Evolutionary conservation across 2,329 filamentous ascomycete species (phyloP).

Genomic region (Penicillium concentricum): DNA sequence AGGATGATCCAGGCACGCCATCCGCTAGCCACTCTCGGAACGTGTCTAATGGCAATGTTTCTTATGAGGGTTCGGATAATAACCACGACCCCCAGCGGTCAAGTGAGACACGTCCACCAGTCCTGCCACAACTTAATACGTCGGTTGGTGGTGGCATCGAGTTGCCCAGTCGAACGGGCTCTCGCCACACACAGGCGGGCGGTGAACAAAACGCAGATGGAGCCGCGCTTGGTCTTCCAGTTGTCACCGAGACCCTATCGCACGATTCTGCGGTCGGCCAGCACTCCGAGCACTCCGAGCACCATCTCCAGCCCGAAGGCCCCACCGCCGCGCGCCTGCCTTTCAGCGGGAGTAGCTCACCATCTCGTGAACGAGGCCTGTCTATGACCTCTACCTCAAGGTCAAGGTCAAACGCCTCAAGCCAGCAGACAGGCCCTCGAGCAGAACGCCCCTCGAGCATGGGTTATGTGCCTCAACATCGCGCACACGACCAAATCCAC

Average conservation of each 20-base stretch:
- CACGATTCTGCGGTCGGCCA: constrained; percentile 13
- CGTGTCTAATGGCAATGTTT: constrained; percentile 22
- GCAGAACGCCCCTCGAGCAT: constrained; percentile 47
- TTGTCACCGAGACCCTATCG: constrained; percentile 21
- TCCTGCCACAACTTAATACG: constrained; percentile 59
- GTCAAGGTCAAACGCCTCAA: constrained; percentile 35
- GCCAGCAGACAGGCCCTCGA: constrained; percentile 29
- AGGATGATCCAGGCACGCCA: constrained; percentile 48
- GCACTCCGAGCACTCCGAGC: constrained; percentile 7
- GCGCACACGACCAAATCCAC: constrained; percentile 50
- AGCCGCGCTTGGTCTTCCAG: constrained; percentile 14
- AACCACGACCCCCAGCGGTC: constrained; percentile 14
- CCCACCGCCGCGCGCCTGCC: constrained; percentile 41
- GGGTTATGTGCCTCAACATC: constrained; percentile 51
- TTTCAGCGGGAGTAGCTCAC: constrained; percentile 40
- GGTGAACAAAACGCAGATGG: constrained; percentile 23
- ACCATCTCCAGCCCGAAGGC: constrained; percentile 25
- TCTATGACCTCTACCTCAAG: constrained; percentile 40
- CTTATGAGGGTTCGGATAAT: constrained; percentile 31
- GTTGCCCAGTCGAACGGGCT: constrained; percentile 62
- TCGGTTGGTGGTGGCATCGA: constrained; percentile 56
- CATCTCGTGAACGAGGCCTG: constrained; percentile 35
- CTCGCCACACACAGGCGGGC: constrained; percentile 53
- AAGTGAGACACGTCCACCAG: constrained; percentile 42
- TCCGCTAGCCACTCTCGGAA: constrained; percentile 25